A percentile compares a stretch with the other conserved stretches of the same genome.
phyloP scores from a whole-genome alignment of 306 rosid species.

The Medicago truncatula region MtrunA17r5.0-ANR NC_053045.1:6260501-6261000 shows the following conservation, averaged over 20 bases:
- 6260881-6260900: slow-evolving; percentile 27
- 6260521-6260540: slow-evolving; percentile 32
- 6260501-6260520: slow-evolving; percentile 32
- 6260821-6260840: slow-evolving; percentile 25
- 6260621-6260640: slow-evolving; percentile 26
- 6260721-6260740: slow-evolving; percentile 15
- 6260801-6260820: slow-evolving; percentile 2
- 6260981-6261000: slow-evolving; percentile 30
- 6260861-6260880: neutral
- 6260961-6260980: slow-evolving; percentile 11
- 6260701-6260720: slow-evolving; percentile 12
- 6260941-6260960: neutral
- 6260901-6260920: slow-evolving; percentile 29
- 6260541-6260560: slow-evolving; percentile 29
- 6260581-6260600: slow-evolving; percentile 22
- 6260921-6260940: slow-evolving; percentile 17
- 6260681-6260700: slow-evolving; percentile 36
- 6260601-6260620: slow-evolving; percentile 29
- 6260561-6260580: slow-evolving; percentile 32
- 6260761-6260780: slow-evolving; percentile 24
- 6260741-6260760: slow-evolving; percentile 26
- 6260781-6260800: slow-evolving; percentile 31
- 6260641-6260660: slow-evolving; percentile 25
- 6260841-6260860: slow-evolving; percentile 7
- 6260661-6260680: slow-evolving; percentile 10